phyloP scores from a whole-genome alignment of 805 yeast species.

The Metschnikowia drakensbergensis region DNA sequence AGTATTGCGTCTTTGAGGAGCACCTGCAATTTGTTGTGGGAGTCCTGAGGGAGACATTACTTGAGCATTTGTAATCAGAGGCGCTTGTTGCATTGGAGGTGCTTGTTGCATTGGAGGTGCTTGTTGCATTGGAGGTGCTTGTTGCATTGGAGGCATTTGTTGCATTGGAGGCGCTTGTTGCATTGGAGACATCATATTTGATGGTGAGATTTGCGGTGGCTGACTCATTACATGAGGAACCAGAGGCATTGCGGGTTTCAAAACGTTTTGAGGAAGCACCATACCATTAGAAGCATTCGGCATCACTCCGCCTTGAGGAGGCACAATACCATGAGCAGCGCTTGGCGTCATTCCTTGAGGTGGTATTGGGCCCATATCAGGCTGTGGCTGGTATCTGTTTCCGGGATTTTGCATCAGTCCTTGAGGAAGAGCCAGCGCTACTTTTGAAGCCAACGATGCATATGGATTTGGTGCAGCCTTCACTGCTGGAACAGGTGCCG shows the following conservation, averaged over 20 bases:
- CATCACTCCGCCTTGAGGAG: background rate
- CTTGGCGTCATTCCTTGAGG: constrained; percentile 7
- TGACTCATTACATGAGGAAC: background rate
- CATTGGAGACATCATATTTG: background rate
- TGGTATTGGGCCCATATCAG: constrained; percentile 6
- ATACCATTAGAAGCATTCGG: background rate
- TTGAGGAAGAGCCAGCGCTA: constrained; percentile 4
- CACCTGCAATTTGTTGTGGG: background rate
- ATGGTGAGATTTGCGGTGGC: background rate
- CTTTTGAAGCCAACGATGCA: constrained; percentile 19
- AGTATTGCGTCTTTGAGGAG: background rate
- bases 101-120: background rate
- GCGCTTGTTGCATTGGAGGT: background rate
- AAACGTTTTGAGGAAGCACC: background rate
- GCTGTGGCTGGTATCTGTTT: constrained; percentile 12
- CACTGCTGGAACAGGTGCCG: constrained; percentile 19
- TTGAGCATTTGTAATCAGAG: background rate
- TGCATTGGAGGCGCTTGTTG: background rate
- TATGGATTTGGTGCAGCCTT: constrained; percentile 29
- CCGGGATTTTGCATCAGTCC: background rate
- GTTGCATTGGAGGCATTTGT: background rate
- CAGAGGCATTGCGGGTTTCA: background rate
- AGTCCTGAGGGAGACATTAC: background rate
- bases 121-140: background rate
- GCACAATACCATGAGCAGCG: background rate